A percentile compares a stretch with the other conserved stretches of the same genome.
Conservation (phyloP, 805 yeast species). For the Grigorovia humatica region DNA sequence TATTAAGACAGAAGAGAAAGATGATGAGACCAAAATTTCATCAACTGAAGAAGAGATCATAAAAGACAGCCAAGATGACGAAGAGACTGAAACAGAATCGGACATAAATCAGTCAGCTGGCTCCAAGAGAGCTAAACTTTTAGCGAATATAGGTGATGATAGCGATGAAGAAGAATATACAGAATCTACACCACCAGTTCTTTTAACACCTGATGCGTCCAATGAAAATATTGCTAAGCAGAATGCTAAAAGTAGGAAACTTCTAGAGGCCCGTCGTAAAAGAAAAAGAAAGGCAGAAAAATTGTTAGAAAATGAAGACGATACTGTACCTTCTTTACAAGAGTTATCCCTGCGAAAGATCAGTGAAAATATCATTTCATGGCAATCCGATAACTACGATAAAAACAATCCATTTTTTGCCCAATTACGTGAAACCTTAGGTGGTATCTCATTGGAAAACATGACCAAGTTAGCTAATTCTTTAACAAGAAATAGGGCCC, state of each 20-base stretch:
- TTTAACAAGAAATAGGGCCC: constrained; percentile 69
- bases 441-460: constrained; percentile 74
- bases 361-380: constrained; percentile 33
- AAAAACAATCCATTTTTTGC: constrained; percentile 9
- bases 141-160: constrained; percentile 9
- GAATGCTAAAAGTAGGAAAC: constrained; percentile 36
- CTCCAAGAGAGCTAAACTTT: constrained; percentile 7
- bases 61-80: neutral
- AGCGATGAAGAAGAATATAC: constrained; percentile 26
- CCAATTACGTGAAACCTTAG: constrained; percentile 51
- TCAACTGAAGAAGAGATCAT: neutral
- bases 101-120: neutral
- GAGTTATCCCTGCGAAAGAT: constrained; percentile 66
- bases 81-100: constrained; percentile 14
- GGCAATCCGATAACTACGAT: constrained; percentile 15
- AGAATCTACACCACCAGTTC: constrained; percentile 1
- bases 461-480: constrained; percentile 65
- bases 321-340: constrained; percentile 60
- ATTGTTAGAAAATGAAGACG: constrained; percentile 59
- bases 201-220: neutral
- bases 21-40: neutral
- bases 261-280: constrained; percentile 52
- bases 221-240: constrained; percentile 9
- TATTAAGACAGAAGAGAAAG: neutral
- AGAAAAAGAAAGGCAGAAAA: constrained; percentile 79